These are phyloP conservation scores for Phlebiopsis gigantea DNA, from an alignment of 768 basidiomycete species.

Conservation along the genomic window DNA sequence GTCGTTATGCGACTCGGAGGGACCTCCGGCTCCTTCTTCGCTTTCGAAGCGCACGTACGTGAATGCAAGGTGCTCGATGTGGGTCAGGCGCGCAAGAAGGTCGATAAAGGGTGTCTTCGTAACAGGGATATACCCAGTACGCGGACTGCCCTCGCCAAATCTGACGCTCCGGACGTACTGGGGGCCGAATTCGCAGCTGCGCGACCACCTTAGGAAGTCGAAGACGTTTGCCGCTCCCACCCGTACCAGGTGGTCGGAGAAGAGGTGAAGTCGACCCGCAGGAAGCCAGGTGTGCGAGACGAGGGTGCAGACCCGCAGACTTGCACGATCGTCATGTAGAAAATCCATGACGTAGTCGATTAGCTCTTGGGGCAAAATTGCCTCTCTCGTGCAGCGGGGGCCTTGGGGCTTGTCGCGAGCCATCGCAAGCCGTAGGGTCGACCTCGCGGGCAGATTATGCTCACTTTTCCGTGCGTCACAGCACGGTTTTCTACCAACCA, in stretches of 20 bases:
- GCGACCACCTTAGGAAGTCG: not conserved
- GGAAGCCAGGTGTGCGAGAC: conserved; percentile 4
- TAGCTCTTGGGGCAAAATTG: conserved; percentile 12
- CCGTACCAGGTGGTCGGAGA: not conserved
- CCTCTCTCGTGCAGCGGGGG: too few relatives aligned
- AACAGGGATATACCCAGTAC: not conserved
- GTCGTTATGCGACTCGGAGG: not conserved
- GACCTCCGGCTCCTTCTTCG: not conserved
- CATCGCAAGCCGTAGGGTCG: too few relatives aligned
- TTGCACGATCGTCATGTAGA: conserved; percentile 3
- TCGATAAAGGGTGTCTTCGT: not conserved
- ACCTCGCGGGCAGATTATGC: too few relatives aligned
- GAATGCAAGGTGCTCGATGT: not conserved
- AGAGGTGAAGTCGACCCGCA: conserved; percentile 1
- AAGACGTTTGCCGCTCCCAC: not conserved
- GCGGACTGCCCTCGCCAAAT: not conserved
- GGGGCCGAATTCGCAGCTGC: not conserved
- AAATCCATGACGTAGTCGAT: conserved; percentile 11
- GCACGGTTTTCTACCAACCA: too few relatives aligned
- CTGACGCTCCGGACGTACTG: not conserved
- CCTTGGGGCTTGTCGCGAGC: too few relatives aligned
- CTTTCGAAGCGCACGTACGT: not conserved
- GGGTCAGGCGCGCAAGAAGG: not conserved
- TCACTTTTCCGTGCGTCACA: too few relatives aligned
- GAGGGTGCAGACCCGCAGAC: conserved; percentile 2